Evolutionary conservation across 2,329 filamentous ascomycete species (phyloP).

Genomic region (Scytalidium sp.): DNA sequence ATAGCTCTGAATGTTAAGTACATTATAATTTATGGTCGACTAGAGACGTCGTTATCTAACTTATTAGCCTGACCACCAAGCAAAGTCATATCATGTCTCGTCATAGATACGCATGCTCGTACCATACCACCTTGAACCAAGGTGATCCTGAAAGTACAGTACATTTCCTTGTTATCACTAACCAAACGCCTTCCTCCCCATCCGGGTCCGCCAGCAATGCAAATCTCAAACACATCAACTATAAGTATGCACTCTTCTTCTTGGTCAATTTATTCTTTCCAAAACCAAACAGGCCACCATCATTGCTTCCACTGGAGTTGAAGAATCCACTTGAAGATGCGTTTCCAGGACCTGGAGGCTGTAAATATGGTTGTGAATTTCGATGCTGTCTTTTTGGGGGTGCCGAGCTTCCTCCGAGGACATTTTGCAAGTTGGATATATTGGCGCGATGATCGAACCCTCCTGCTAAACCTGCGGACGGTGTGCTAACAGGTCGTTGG

Average conservation of each 20-base stretch:
- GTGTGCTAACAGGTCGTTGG: conserved; percentile 23
- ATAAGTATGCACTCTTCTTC: conserved; percentile 28
- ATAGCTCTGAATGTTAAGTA: no score
- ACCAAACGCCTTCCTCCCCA: no score
- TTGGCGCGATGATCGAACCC: conserved; percentile 1
- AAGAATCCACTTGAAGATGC: conserved; percentile 43
- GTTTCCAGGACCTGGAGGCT: conserved; percentile 23
- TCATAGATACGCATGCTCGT: no score
- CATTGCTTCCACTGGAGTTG: conserved; percentile 29
- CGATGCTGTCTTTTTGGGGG: conserved; percentile 4
- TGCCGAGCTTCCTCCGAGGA: conserved; percentile 1
- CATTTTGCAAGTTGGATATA: conserved; percentile 7
- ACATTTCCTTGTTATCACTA: no score
- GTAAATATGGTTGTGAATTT: conserved; percentile 21
- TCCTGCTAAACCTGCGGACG: neutral
- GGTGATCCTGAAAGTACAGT: no score
- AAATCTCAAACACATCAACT: no score
- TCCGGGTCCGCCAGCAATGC: no score
- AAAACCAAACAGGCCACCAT: conserved; percentile 10
- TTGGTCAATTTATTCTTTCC: conserved; percentile 31
- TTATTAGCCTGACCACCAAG: no score
- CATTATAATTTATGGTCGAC: no score
- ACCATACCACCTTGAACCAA: no score
- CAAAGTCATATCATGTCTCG: no score
- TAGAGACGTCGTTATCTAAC: no score